Base-by-base conservation (phyloP, 192 early-diverging fungal species). In the Gigaspora rosea region DNA sequence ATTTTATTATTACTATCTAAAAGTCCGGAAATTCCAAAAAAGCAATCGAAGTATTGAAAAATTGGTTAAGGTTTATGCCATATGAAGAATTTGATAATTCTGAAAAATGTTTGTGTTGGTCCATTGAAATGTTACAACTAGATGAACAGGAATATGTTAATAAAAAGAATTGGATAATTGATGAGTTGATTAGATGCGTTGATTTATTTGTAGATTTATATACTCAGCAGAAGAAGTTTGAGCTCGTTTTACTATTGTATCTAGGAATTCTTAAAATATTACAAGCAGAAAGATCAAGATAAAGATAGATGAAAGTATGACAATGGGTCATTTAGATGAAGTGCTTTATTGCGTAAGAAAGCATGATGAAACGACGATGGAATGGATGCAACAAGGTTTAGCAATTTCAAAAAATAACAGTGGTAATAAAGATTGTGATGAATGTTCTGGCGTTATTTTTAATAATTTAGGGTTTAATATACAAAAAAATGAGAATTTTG, bases 351-450 rank as follows among this genome's bases (percentile, higher is more conserved):
- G 79, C 0, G 54, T 83, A 52, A 71, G 78, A 12, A 85, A 88
- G 62, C 33, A 79, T 22, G 84, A 89, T n/a, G 86, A 86, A 27
- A 85, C 86, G 1, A 27, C 27, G 4, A 57, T 89, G 47, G 86
- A 86, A 3, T 89, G 88, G 88, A 79, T 86, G 59, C 88, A 89
- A 32, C 80, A 82, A 69, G 80, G 86, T 4, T 76, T 89, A 36
- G 66, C 65, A 18, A 84, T 84, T 32, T 80, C 84, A 57, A 81
- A 85, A 32, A 69, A 67, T n/a, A 81, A 78, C 61, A 67, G 73
- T 8, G 81, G 78, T 15, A 76, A 77, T 13, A 79, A 80, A 33
- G 85, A 87, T 71, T 89, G 88, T 67, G 79, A 82, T 56, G 88
- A 89, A 78, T 89, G 88, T 73, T 84, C 85, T 15, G 88, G 81